Evolutionary conservation across 805 yeast genomes (phyloP), one percentile per base, ranked within the genome.

Genomic region (Teunomyces lycoperdinae): DNA sequence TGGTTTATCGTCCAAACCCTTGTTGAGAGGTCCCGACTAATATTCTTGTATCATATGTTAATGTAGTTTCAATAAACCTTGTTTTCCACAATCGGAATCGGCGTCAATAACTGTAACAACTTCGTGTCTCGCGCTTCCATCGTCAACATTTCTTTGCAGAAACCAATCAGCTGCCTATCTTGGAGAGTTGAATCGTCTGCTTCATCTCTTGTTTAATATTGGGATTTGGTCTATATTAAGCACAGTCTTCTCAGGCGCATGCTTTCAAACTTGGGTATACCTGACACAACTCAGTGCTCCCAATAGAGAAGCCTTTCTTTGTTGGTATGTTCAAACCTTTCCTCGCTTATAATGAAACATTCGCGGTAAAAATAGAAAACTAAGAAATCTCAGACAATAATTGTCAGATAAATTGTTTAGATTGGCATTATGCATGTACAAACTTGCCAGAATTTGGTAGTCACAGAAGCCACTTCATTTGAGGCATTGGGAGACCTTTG

Each of bases 11-110:
- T 14, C 34, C 5, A 47, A 32, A 9, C 58, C 56, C 3, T 47
- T 53, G 13, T 43, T 54, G 17, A 46, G 56, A 13, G 58, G 58
- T 4, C 58, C 57, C 5, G 57, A 53, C 10, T 53, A 35, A 42
- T 9, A 9, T 32, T 32, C 17, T 13, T 39, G 42, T 26, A 26
- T 24, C 11, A 34, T 34, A 20, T 20, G 24, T 20, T 20, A 20
- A 20, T 20, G 24, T 4, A 34, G 39, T 17, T 32, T 32, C 14
- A 32, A 32, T 32, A 32, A 8, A 32, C 9, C 4, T 6, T 32
- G 9, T n/a, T 32, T 11, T 4, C 9, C 33, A 11, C 13, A 7
- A 31, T 13, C 14, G 9, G 34, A 32, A 13, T 32, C 34, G 4
- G 34, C 34, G 3, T 14, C 34, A 32, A 14, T 7, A 20, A 20